phyloP scores from a whole-genome alignment of 129 eudicot species.

The Helianthus annuus region HanXRQr2.0-SUNRISE NC_035433.2:123382329-123382828 shows the following conservation, averaged over 20 bases:
- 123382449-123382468: conserved; percentile 36
- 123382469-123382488: conserved; percentile 40
- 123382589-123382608: conserved; percentile 49
- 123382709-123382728: too few species aligned
- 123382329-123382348: conserved; percentile 13
- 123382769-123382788: too few species aligned
- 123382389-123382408: conserved; percentile 21
- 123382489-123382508: conserved; percentile 39
- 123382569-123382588: conserved; percentile 50
- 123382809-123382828: too few species aligned
- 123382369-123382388: conserved; percentile 1
- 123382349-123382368: conserved; percentile 19
- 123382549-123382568: conserved; percentile 49
- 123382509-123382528: conserved; percentile 34
- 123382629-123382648: conserved; percentile 37
- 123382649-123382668: neutral
- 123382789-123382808: too few species aligned
- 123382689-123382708: too few species aligned
- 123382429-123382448: neutral
- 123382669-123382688: too few species aligned
- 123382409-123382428: conserved; percentile 17
- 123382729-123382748: too few species aligned
- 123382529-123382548: conserved; percentile 36
- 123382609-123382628: conserved; percentile 40
- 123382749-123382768: too few species aligned